These are phyloP conservation scores for Prunus campanulata DNA, from an alignment of 306 rosid genomes.

Conservation along the genomic window DNA sequence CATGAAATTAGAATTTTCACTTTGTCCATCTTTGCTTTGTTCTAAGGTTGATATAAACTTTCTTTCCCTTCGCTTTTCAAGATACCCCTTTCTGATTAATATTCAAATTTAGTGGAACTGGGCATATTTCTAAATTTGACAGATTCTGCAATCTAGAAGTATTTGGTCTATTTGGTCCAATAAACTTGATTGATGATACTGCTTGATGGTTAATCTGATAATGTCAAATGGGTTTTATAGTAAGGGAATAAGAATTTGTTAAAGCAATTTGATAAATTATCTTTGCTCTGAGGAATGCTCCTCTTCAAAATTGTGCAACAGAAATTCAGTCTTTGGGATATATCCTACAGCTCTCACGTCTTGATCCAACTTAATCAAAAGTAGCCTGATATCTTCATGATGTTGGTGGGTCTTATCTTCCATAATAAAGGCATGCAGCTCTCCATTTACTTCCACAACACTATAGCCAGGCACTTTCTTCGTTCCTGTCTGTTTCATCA, in stretches of 20 bases:
- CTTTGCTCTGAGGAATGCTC: conserved; percentile 1
- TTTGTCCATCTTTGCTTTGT: conserved; percentile 3
- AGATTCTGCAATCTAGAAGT: no score
- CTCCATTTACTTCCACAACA: conserved; percentile 44
- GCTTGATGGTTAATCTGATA: background rate
- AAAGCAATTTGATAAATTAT: background rate
- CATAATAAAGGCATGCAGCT: conserved; percentile 47
- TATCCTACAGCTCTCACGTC: conserved; percentile 32
- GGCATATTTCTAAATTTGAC: background rate
- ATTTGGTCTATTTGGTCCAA: no score
- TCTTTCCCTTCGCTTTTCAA: background rate
- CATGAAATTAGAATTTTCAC: background rate
- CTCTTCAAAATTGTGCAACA: conserved; percentile 13
- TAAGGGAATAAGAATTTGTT: background rate
- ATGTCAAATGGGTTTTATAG: background rate
- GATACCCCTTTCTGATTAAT: background rate
- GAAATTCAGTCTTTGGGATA: conserved; percentile 13
- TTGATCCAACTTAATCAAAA: conserved; percentile 31
- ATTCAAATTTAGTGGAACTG: background rate
- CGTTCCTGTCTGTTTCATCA: conserved; percentile 30
- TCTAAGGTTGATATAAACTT: background rate
- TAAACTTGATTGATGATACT: no score
- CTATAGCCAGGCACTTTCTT: conserved; percentile 45
- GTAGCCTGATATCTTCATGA: conserved; percentile 18
- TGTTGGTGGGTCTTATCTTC: conserved; percentile 37